Base-by-base conservation (phyloP, 177 flowering plant species). In the Tripterygium wilfordii region DNA sequence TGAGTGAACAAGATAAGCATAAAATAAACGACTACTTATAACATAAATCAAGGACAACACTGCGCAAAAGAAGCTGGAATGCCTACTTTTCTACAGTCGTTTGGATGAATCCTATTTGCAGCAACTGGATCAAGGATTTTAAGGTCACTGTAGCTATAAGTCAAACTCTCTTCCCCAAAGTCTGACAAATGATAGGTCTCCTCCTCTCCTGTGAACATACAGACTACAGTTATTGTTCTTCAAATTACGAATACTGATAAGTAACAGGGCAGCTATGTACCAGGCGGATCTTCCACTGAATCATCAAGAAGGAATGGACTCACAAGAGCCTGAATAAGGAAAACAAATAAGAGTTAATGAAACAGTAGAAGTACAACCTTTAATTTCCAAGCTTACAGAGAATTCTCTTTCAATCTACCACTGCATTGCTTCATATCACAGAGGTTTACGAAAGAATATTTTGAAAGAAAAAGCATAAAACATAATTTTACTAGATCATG, bases 101-200 rank as follows among this genome's bases (percentile, higher is more conserved):
- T 87, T 40, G 96, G 99, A 67, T 89, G 97, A 49, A 89, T 78
- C 67, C 99, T 79, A 39, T 78, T 78, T 19, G 95, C 92, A 23
- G 96, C 82, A 56, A 62, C 76, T 12, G 95, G 92, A 77, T 94
- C 97, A 59, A 94, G 52, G 18, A 63, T 71, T 64, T 74, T 76
- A 42, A 87, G 85, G 60, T 23, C 58, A 14, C 76, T 76, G 56
- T 76, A 78, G 54, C 58, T 68, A 56, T 25, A 43, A 49, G n/a
- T 43, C 9, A 44, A 45, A 49, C 33, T 41, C 16, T 59, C 76
- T 42, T 37, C 28, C 27, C 25, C 60, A 30, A 4, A 21, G 22
- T 67, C 76, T 48, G 45, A 22, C 42, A 55, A 54, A 66, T 19
- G 20, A 33, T 65, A 64, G 10, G 41, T 30, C 18, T 48, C 46